phyloP scores from a whole-genome alignment of 257 asterid genomes.

The Paraleonurus japonicus region DNA sequence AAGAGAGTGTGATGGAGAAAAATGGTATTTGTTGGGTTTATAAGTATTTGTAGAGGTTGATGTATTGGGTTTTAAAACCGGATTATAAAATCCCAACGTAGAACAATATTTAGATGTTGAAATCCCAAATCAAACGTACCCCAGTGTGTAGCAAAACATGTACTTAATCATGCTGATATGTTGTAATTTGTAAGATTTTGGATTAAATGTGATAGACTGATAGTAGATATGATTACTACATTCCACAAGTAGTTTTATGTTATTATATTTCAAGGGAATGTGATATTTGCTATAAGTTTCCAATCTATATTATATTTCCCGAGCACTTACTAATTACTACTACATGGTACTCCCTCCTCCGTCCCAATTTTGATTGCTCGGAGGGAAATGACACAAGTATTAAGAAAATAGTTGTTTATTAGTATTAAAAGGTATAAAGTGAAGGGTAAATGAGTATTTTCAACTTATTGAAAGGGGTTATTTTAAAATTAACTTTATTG shows the following conservation, averaged over 20 bases:
- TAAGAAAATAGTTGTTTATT: no score
- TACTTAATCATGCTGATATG: conserved; percentile 3
- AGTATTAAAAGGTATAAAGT: no score
- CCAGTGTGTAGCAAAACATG: background rate
- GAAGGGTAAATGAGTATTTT: no score
- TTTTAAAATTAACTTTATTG: no score
- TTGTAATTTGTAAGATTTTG: background rate
- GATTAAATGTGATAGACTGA: background rate
- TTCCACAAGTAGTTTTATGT: background rate
- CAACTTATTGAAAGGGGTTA: no score
- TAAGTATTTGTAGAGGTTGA: background rate
- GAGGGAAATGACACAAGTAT: no score
- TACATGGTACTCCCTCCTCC: no score
- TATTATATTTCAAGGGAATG: background rate
- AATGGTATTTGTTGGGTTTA: background rate
- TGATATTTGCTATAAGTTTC: background rate
- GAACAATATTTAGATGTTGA: no score
- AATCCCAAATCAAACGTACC: background rate
- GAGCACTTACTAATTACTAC: background rate
- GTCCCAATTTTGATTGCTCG: no score
- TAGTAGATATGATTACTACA: background rate
- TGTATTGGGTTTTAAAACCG: background rate
- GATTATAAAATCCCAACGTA: background rate
- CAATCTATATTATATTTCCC: conserved; percentile 2
- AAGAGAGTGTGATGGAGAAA: background rate